These are phyloP conservation scores for Cadophora gregata DNA, from an alignment of 2,329 filamentous ascomycete species.

Conservation along the genomic window DNA sequence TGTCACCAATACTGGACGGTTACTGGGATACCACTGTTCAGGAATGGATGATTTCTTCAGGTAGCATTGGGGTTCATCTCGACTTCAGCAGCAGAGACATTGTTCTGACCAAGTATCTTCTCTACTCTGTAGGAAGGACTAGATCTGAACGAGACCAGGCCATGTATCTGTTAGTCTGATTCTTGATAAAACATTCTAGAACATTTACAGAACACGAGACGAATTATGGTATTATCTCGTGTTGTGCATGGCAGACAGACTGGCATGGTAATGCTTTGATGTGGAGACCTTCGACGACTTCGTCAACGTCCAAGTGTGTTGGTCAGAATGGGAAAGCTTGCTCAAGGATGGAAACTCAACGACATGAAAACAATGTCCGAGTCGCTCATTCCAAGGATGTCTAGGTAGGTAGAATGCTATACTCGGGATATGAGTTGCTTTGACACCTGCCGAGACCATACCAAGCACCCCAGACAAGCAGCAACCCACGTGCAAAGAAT, in stretches of 20 bases:
- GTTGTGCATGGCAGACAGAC: too few species aligned
- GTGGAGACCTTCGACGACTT: too few species aligned
- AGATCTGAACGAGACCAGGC: neutral
- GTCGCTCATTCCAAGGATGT: neutral
- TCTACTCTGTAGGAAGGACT: neutral
- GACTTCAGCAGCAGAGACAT: conserved; percentile 41
- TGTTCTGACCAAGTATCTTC: conserved; percentile 7
- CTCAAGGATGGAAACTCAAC: neutral
- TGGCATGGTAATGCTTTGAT: too few species aligned
- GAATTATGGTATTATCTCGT: too few species aligned
- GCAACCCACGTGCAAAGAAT: too few species aligned
- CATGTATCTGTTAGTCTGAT: neutral
- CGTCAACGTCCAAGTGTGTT: too few species aligned
- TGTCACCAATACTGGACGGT: conserved; percentile 69
- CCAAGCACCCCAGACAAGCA: too few species aligned
- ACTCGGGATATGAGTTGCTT: too few species aligned
- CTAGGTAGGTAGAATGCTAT: too few species aligned
- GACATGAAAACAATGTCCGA: neutral
- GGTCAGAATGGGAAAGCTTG: neutral
- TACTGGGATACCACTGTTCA: conserved; percentile 65
- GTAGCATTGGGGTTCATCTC: conserved; percentile 46
- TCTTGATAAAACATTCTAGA: too few species aligned
- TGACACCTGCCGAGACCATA: too few species aligned
- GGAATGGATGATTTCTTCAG: conserved; percentile 62
- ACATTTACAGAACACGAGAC: too few species aligned